Conservation (phyloP, 140 eudicot species). For the Erigeron philadelphicus region DNA sequence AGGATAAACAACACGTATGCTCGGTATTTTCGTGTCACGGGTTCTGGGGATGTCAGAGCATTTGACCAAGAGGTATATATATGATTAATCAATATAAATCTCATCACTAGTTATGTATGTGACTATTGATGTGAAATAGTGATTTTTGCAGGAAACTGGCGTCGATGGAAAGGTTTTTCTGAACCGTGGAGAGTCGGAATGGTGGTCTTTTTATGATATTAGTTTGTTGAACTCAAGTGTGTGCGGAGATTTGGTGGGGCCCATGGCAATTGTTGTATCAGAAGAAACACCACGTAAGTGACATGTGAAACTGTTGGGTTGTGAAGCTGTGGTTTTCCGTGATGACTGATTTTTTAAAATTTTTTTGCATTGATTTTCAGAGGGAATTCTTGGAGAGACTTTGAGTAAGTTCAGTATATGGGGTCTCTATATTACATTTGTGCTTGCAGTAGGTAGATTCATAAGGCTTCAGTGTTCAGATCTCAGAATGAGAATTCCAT, state of each 20-base stretch:
- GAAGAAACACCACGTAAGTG: constrained; percentile 69
- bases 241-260: constrained; percentile 61
- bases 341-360: neutral
- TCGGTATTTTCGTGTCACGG: constrained; percentile 62
- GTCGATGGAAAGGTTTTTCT: constrained; percentile 47
- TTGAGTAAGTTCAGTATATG: constrained; percentile 73
- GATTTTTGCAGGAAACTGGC: constrained; percentile 30
- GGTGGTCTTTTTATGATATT: constrained; percentile 63
- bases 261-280: constrained; percentile 61
- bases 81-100: neutral
- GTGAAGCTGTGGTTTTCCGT: neutral
- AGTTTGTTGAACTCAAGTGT: constrained; percentile 39
- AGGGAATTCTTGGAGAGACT: constrained; percentile 69
- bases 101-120: neutral
- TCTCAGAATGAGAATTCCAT: constrained; percentile 74
- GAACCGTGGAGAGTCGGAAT: constrained; percentile 44
- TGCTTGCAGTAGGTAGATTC: constrained; percentile 67
- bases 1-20: constrained; percentile 50
- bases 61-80: constrained; percentile 49
- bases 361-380: constrained; percentile 22
- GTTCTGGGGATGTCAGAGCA: constrained; percentile 64
- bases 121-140: neutral
- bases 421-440: constrained; percentile 70
- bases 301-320: neutral
- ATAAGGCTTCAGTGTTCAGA: constrained; percentile 72